phyloP scores from a whole-genome alignment of 139 green algal species.

The Chlorella sp. region DNA sequence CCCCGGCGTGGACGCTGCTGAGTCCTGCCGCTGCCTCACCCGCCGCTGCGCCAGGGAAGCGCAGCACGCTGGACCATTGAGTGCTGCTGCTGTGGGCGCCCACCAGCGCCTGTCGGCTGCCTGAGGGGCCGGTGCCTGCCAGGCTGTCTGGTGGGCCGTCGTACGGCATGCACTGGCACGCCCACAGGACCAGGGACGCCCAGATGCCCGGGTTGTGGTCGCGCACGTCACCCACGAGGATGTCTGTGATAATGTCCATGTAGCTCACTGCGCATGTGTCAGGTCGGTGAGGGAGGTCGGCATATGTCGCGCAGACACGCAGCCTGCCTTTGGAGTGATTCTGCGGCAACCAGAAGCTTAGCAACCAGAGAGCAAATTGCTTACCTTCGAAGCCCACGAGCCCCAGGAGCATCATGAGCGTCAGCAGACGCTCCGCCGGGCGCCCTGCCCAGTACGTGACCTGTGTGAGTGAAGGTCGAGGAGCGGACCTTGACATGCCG shows the following conservation, averaged over 20 bases:
- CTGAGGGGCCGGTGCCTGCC: too few relatives aligned
- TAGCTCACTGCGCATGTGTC: neutral
- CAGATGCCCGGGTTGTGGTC: neutral
- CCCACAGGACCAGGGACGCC: neutral
- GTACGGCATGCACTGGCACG: neutral
- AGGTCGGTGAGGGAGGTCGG: neutral
- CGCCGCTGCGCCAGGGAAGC: neutral
- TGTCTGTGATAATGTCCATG: slow-evolving; percentile 5
- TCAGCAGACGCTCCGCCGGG: neutral
- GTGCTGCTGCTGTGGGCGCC: too few relatives aligned
- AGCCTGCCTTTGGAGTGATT: neutral
- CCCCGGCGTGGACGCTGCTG: neutral
- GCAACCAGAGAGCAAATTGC: neutral
- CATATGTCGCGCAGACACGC: neutral
- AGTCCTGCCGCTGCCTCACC: neutral
- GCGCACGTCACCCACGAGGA: neutral
- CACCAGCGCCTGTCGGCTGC: neutral
- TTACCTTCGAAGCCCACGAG: neutral
- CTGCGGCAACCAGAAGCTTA: neutral
- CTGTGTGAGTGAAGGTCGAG: neutral
- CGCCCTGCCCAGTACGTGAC: neutral
- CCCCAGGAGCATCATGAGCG: neutral
- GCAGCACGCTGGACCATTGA: neutral
- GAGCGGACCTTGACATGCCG: neutral
- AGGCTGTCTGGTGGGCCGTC: neutral